Conservation (phyloP, 2,329 filamentous ascomycete genomes). For the Xylaria digitata region DNA sequence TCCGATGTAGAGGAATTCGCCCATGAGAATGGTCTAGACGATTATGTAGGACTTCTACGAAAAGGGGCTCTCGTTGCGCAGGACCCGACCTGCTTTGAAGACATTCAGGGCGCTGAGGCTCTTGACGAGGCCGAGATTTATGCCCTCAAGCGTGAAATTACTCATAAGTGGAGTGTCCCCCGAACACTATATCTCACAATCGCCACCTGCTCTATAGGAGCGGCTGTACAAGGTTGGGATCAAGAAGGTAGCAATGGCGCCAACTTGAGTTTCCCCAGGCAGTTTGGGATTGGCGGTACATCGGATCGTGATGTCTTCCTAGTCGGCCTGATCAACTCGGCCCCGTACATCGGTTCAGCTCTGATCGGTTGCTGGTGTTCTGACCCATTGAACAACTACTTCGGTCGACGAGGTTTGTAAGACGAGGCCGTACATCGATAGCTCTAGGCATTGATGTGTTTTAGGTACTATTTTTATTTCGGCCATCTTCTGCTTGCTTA, state of each 20-base stretch:
- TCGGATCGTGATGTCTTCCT: slow-evolving; percentile 49
- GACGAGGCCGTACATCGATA: neutral
- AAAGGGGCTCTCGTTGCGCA: slow-evolving; percentile 82
- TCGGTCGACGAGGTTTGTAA: slow-evolving; percentile 64
- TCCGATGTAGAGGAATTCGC: slow-evolving; percentile 69
- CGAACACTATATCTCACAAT: slow-evolving; percentile 73
- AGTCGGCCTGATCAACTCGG: slow-evolving; percentile 68
- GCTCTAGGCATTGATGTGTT: slow-evolving; percentile 51
- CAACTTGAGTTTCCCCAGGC: slow-evolving; percentile 68
- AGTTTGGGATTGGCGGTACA: slow-evolving; percentile 60
- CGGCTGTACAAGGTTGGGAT: slow-evolving; percentile 76
- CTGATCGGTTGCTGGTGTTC: slow-evolving; percentile 67
- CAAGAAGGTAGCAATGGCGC: slow-evolving; percentile 73
- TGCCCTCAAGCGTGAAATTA: slow-evolving; percentile 69
- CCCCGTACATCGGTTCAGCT: slow-evolving; percentile 58
- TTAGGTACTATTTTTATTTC: slow-evolving; percentile 78
- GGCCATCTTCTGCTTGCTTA: slow-evolving; percentile 75
- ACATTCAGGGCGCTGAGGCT: slow-evolving; percentile 66
- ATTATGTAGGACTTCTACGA: slow-evolving; percentile 68
- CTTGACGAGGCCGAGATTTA: slow-evolving; percentile 70
- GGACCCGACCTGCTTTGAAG: slow-evolving; percentile 71
- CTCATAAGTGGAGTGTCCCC: slow-evolving; percentile 76
- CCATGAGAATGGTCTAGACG: slow-evolving; percentile 64
- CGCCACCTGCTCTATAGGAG: slow-evolving; percentile 73
- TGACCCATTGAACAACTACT: slow-evolving; percentile 68